These are phyloP conservation scores for Quercus engelmannii DNA, from an alignment of 306 rosid species.

Conservation along the genomic window DNA sequence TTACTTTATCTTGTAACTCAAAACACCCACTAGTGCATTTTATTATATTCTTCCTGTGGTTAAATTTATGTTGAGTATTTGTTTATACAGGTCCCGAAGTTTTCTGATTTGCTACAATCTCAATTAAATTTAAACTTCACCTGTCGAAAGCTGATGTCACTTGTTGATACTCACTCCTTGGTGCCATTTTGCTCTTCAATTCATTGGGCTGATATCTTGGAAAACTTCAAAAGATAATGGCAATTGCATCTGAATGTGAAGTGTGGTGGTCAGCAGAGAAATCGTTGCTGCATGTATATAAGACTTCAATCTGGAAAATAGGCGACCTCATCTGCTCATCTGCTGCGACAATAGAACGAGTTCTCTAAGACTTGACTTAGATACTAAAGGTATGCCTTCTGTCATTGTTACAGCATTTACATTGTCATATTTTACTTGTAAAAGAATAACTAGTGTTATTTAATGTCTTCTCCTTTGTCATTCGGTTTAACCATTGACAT, in stretches of 20 bases:
- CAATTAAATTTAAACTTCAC: background rate
- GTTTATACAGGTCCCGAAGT: conserved; percentile 27
- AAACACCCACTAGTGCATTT: no score
- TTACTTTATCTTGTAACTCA: background rate
- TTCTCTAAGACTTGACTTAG: conserved; percentile 79
- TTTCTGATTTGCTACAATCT: conserved; percentile 15
- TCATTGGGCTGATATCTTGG: conserved; percentile 7
- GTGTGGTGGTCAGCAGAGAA: conserved; percentile 92
- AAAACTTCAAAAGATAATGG: background rate
- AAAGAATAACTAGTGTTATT: background rate
- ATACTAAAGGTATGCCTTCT: conserved; percentile 72
- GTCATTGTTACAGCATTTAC: background rate
- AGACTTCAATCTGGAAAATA: conserved; percentile 75
- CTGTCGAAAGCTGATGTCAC: conserved; percentile 12
- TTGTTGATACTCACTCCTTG: background rate
- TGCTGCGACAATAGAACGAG: conserved; percentile 80
- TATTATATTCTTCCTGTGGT: background rate
- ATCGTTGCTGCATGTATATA: conserved; percentile 79
- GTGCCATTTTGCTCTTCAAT: background rate
- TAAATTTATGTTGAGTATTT: background rate
- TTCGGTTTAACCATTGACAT: background rate
- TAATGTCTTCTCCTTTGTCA: background rate
- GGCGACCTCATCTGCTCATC: conserved; percentile 19
- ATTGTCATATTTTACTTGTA: background rate
- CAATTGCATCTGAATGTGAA: conserved; percentile 3